Conservation (phyloP, 2,329 filamentous ascomycete genomes). For the Pseudocercospora fuligena region DNA sequence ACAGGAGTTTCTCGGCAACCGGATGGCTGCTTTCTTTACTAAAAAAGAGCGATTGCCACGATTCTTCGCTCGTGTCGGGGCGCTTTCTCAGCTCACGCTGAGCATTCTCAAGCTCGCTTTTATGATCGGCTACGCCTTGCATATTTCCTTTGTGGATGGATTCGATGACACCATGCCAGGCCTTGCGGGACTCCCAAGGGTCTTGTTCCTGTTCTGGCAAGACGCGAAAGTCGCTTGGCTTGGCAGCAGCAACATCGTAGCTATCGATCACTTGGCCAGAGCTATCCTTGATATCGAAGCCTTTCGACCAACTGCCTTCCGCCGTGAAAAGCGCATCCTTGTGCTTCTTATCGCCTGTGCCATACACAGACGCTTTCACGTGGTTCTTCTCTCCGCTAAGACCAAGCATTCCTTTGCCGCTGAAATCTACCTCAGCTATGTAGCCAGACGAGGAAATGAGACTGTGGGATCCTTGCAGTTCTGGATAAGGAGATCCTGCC, state of each 20-base stretch:
- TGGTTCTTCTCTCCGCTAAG: constrained; percentile 49
- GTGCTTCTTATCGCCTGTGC: constrained; percentile 38
- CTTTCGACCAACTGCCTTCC: constrained; percentile 50
- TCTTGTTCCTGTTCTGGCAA: constrained; percentile 46
- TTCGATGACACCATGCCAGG: constrained; percentile 49
- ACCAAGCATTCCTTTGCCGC: constrained; percentile 48
- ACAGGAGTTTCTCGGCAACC: constrained; percentile 38
- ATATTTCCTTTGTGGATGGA: constrained; percentile 48
- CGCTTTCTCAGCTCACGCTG: constrained; percentile 50
- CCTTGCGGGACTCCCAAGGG: constrained; percentile 51
- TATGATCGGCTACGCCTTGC: constrained; percentile 44
- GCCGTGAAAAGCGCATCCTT: constrained; percentile 42
- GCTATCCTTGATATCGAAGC: constrained; percentile 45
- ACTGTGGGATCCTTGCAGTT: constrained; percentile 48
- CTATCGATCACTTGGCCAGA: constrained; percentile 44
- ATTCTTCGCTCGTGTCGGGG: constrained; percentile 42
- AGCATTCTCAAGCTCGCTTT: constrained; percentile 39
- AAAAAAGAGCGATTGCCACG: constrained; percentile 51
- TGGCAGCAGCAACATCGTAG: constrained; percentile 37
- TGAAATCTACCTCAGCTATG: constrained; percentile 50
- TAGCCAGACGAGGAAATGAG: constrained; percentile 50
- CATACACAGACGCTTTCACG: constrained; percentile 45
- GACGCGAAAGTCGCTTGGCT: constrained; percentile 33
- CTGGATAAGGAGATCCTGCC: constrained; percentile 49
- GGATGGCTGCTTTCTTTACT: constrained; percentile 35